Percentiles rank a stretch among this genome's conserved stretches.
Conservation (phyloP, 2,329 filamentous ascomycete species). For the Malbranchea zuffiana region DNA sequence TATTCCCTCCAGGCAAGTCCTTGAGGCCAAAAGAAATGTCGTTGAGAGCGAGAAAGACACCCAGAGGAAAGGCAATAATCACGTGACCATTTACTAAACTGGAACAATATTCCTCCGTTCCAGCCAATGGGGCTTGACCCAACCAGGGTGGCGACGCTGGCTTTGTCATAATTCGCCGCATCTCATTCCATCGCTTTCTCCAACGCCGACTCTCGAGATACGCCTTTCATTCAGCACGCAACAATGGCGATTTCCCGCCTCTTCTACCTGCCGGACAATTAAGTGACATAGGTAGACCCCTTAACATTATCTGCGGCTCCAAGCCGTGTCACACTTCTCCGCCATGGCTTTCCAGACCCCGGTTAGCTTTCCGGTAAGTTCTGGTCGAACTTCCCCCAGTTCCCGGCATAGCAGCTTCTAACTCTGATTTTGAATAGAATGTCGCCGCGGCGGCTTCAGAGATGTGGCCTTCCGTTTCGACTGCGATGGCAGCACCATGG, state of each 20-base stretch:
- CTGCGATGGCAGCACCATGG: constrained; percentile 28
- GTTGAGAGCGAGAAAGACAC: too few relatives aligned
- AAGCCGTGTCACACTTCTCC: neutral
- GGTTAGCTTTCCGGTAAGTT: constrained; percentile 38
- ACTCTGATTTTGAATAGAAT: constrained; percentile 27
- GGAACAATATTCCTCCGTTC: too few relatives aligned
- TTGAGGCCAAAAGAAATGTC: too few relatives aligned
- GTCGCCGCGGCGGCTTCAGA: constrained; percentile 34
- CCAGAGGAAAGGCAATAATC: too few relatives aligned
- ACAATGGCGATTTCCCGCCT: constrained; percentile 7
- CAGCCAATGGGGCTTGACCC: neutral
- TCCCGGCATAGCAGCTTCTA: too few relatives aligned
- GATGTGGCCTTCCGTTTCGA: constrained; percentile 36
- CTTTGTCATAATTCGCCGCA: constrained; percentile 12
- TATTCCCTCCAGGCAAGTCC: too few relatives aligned
- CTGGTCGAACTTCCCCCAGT: too few relatives aligned
- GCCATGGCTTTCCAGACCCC: constrained; percentile 44
- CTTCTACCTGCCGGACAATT: too few relatives aligned
- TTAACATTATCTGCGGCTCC: neutral
- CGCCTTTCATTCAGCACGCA: neutral
- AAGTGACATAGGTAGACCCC: too few relatives aligned
- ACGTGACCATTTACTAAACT: too few relatives aligned
- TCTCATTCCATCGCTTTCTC: neutral
- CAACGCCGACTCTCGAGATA: constrained; percentile 1
- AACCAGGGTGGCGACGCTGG: constrained; percentile 1